Evolutionary conservation across 305 asterid genomes (phyloP), one percentile per base, ranked within the genome.

Genomic region (Euphrasia arctica): DNA sequence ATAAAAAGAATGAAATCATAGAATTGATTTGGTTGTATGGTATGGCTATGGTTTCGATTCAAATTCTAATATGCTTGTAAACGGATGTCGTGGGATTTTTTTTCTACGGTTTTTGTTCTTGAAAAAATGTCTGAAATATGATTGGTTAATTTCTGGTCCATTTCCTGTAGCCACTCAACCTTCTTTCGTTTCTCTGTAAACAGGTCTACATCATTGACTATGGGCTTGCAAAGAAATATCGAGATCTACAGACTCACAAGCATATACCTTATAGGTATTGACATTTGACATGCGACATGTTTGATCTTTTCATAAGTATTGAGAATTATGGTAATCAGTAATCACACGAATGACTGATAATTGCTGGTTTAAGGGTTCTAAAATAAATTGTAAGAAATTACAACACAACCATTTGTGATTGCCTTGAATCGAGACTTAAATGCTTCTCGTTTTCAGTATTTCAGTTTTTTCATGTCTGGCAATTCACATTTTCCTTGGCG

Each of bases 181-280:
- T 54, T 39, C 0, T 54, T 54, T 28, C 22, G 7, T 52, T 1
- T 18, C 11, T 22, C 8, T 54, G 34, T 25, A 54, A 54, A 3
- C 29, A 54, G 58, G 58, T 54, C 12, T 54, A 54, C 32, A 54
- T 54, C 31, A 54, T 22, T 18, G 58, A 54, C 32, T 54, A 54
- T 54, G 58, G 58, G 12, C 58, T 54, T 22, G 32, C 58, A 54
- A 54, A 54, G 58, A 54, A 54, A 54, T 54, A 54, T n/a, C 11
- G 58, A 54, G 58, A 54, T 54, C 27, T 54, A 54, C 58, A 54
- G 58, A 54, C 58, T 22, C 58, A 54, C 58, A 54, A 54, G 34
- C 58, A 54, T 22, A 54, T 54, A 54, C 34, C 58, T 18, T 22
- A 54, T n/a, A 54, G 58, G 58, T 54, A 54, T 22, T 32, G 1